Conservation (phyloP, 2,329 filamentous ascomycete genomes). For the Sporothrix curviconia region DNA sequence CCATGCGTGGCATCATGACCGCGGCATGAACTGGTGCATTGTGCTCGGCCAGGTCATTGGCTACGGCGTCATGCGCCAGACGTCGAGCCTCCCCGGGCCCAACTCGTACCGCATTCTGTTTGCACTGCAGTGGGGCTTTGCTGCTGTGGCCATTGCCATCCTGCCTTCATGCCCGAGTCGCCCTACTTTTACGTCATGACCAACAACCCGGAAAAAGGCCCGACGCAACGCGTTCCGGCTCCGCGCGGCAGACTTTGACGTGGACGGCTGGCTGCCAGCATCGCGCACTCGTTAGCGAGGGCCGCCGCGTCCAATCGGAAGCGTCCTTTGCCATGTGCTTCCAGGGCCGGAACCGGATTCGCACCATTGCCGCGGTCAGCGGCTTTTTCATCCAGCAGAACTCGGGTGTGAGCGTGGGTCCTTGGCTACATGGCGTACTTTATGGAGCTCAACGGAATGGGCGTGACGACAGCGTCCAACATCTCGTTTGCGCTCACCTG, state of each 20-base stretch:
- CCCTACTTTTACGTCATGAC: neutral
- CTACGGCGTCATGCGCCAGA: slow-evolving; percentile 1
- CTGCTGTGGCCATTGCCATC: neutral
- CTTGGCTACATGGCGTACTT: neutral
- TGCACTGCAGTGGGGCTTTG: neutral
- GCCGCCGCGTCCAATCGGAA: neutral
- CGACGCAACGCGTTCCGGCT: neutral
- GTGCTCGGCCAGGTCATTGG: neutral
- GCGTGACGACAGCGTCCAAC: neutral
- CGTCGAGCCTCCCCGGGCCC: neutral
- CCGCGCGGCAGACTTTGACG: neutral
- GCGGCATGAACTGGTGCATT: slow-evolving; percentile 1
- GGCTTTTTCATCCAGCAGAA: neutral
- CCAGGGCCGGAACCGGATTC: neutral
- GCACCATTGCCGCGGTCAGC: neutral
- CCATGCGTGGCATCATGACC: neutral
- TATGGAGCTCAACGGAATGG: neutral
- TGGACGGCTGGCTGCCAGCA: neutral
- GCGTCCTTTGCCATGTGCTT: neutral
- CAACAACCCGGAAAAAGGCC: neutral
- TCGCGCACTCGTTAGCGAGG: neutral
- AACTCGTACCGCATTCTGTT: slow-evolving; percentile 1
- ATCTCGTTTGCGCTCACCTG: neutral
- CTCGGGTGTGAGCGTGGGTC: neutral
- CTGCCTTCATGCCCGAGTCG: neutral